phyloP scores from a whole-genome alignment of 2,329 filamentous ascomycete genomes.

The Graphiopsis chlorocephala region DNA sequence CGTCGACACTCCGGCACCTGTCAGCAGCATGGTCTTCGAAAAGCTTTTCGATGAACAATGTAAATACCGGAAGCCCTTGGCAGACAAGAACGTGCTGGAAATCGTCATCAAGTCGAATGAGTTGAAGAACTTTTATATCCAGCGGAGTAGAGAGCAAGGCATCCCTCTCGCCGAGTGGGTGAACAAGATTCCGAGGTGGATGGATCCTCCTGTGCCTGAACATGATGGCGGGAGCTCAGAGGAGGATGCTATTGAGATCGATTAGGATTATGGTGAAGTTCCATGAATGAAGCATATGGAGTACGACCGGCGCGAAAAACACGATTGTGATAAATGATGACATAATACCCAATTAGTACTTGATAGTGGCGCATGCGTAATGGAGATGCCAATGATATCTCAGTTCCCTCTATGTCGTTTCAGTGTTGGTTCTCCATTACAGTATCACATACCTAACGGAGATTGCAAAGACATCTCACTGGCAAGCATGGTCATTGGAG shows the following conservation, averaged over 20 bases:
- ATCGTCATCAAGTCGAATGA: constrained; percentile 31
- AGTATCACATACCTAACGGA: too few species aligned
- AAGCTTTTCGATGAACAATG: constrained; percentile 29
- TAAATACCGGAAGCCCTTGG: constrained; percentile 18
- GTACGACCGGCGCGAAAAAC: not conserved
- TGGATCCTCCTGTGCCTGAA: not conserved
- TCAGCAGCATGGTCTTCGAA: constrained; percentile 23
- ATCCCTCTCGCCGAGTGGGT: not conserved
- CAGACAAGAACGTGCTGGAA: constrained; percentile 32
- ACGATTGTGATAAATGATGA: not conserved
- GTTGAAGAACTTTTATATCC: not conserved
- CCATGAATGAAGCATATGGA: not conserved
- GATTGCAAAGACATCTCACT: too few species aligned
- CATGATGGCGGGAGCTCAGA: not conserved
- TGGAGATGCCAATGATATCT: too few species aligned
- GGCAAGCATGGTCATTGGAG: too few species aligned
- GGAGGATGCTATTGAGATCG: not conserved
- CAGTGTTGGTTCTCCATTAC: too few species aligned
- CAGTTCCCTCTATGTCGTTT: too few species aligned
- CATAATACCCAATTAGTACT: not conserved
- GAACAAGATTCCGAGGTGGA: not conserved
- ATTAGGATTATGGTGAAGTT: not conserved
- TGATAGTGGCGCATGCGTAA: too few species aligned
- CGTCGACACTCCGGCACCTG: constrained; percentile 17
- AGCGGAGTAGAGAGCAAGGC: not conserved